Percentiles rank a stretch among this genome's conserved stretches.
Conservation (phyloP, 208 protist genomes). For the Trypanosoma rangeli region DNA sequence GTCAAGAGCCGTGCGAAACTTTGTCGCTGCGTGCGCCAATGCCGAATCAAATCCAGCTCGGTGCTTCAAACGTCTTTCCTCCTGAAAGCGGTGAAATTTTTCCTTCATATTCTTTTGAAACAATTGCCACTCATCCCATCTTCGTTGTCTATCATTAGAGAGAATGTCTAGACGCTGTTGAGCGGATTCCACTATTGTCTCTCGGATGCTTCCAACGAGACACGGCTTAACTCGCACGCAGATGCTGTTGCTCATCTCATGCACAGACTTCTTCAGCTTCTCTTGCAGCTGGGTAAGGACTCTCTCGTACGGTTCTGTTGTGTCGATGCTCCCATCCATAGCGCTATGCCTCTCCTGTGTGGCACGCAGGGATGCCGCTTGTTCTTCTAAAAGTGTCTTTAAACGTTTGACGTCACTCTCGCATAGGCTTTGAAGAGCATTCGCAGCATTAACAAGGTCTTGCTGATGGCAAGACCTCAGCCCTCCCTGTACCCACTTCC, state of each 20-base stretch:
- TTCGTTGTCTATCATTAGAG: slow-evolving; percentile 27
- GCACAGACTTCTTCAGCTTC: slow-evolving; percentile 29
- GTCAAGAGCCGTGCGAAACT: slow-evolving; percentile 19
- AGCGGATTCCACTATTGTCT: slow-evolving; percentile 33
- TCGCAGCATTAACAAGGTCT: not conserved
- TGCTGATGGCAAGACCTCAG: not conserved
- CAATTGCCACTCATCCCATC: slow-evolving; percentile 14
- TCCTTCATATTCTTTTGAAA: slow-evolving; percentile 29
- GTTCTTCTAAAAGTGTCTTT: slow-evolving; percentile 12
- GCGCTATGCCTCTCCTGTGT: slow-evolving; percentile 23
- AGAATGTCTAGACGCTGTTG: slow-evolving; percentile 47
- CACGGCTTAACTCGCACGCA: slow-evolving; percentile 38
- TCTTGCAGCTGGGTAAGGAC: slow-evolving; percentile 31
- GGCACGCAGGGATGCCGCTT: slow-evolving; percentile 14
- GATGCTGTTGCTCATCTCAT: slow-evolving; percentile 34
- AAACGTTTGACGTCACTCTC: slow-evolving; percentile 16
- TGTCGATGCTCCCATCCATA: slow-evolving; percentile 27
- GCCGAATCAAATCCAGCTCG: slow-evolving; percentile 27
- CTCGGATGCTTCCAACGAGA: slow-evolving; percentile 37
- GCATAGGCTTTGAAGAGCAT: slow-evolving; percentile 12
- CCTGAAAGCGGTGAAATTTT: slow-evolving; percentile 26
- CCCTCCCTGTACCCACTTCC: slow-evolving; percentile 13
- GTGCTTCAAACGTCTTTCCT: slow-evolving; percentile 22
- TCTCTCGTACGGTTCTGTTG: slow-evolving; percentile 15
- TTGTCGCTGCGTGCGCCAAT: slow-evolving; percentile 24